These are phyloP conservation scores for Cladophialophora carrionii DNA, from an alignment of 2,329 filamentous ascomycete species.

Conservation along the genomic window DNA sequence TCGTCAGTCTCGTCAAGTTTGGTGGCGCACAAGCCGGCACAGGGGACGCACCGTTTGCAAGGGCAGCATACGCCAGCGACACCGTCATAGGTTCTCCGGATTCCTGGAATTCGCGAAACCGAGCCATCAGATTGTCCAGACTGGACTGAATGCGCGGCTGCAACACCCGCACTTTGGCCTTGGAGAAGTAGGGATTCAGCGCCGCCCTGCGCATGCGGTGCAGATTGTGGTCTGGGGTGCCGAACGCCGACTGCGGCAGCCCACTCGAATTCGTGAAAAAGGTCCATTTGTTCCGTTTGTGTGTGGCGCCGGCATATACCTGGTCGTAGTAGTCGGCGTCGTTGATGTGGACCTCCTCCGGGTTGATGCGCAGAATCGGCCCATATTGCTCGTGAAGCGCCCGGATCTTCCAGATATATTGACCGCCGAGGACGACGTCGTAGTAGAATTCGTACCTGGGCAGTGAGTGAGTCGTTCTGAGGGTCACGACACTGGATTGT, in stretches of 20 bases:
- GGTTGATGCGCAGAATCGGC: constrained; percentile 38
- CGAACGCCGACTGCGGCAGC: constrained; percentile 22
- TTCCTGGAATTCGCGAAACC: constrained; percentile 16
- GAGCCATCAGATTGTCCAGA: constrained; percentile 17
- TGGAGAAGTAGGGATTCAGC: constrained; percentile 39
- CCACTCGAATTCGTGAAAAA: constrained; percentile 29
- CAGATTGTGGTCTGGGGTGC: constrained; percentile 32
- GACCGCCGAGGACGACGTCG: constrained; percentile 30
- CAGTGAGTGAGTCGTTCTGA: constrained; percentile 3
- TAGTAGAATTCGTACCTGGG: constrained; percentile 38
- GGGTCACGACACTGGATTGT: constrained; percentile 15
- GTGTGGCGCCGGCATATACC: constrained; percentile 31
- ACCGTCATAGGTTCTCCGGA: constrained; percentile 15
- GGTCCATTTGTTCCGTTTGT: constrained; percentile 34
- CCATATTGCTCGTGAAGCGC: constrained; percentile 36
- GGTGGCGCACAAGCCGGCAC: no score
- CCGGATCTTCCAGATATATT: constrained; percentile 33
- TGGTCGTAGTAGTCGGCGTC: constrained; percentile 34
- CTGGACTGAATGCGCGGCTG: constrained; percentile 23
- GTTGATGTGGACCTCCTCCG: constrained; percentile 36
- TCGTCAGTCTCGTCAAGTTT: constrained; percentile 6
- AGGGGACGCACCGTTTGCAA: constrained; percentile 21
- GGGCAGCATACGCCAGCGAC: constrained; percentile 19
- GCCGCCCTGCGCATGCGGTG: constrained; percentile 35
- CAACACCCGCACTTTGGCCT: constrained; percentile 15